A percentile compares a stretch with the other conserved stretches of the same genome.
Evolutionary conservation across 257 asterid species (phyloP).

Genomic region (Plantago elongata): DNA sequence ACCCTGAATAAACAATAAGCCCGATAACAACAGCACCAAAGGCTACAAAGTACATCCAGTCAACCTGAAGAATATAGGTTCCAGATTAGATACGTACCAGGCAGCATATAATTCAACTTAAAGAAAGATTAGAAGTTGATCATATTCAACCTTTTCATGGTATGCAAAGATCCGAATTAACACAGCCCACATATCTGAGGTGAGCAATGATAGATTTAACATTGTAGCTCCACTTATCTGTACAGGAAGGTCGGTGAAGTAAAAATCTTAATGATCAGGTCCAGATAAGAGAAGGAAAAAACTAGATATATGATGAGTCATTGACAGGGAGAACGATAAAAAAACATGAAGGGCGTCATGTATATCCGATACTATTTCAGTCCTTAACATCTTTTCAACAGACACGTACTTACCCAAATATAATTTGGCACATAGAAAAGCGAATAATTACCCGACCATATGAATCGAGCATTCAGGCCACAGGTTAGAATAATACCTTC

Average conservation of each 20-base stretch:
- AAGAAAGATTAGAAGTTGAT: too few relatives aligned
- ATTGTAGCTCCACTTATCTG: conserved; percentile 89
- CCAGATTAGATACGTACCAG: conserved; percentile 1
- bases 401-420: too few relatives aligned
- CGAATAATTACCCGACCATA: background rate
- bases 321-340: too few relatives aligned
- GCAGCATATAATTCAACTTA: background rate
- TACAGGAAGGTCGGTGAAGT: conserved; percentile 19
- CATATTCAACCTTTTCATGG: conserved; percentile 63
- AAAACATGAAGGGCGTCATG: too few relatives aligned
- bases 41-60: conserved; percentile 90
- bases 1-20: conserved; percentile 76
- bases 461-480: background rate
- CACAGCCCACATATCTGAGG: conserved; percentile 99
- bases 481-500: conserved; percentile 41
- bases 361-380: too few relatives aligned
- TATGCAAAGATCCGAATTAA: conserved; percentile 83
- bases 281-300: background rate
- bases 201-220: conserved; percentile 80
- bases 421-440: background rate
- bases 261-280: background rate
- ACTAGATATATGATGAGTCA: background rate
- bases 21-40: conserved; percentile 76
- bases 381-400: too few relatives aligned
- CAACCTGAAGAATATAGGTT: conserved; percentile 55